phyloP scores from a whole-genome alignment of 495 filamentous ascomycete species.

The Penicillium lividum region DNA sequence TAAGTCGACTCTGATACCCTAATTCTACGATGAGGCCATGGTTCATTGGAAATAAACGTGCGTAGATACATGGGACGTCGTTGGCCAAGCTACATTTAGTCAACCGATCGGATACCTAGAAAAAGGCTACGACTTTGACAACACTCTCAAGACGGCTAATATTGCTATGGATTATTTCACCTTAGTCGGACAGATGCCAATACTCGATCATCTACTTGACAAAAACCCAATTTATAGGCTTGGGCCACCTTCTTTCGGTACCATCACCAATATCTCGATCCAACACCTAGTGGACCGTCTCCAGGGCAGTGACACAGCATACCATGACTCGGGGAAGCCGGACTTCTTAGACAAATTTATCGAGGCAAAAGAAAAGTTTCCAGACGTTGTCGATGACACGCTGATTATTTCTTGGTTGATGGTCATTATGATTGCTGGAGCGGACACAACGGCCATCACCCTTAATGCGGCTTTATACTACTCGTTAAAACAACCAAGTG shows the following conservation, averaged over 20 bases:
- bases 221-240: constrained; percentile 53
- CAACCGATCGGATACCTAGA: constrained; percentile 39
- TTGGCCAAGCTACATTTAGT: constrained; percentile 36
- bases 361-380: constrained; percentile 31
- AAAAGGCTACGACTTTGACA: constrained; percentile 35
- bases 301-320: constrained; percentile 18
- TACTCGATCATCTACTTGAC: constrained; percentile 59
- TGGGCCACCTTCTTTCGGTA: constrained; percentile 25
- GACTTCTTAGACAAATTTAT: constrained; percentile 42
- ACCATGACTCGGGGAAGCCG: constrained; percentile 19
- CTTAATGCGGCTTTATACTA: constrained; percentile 44
- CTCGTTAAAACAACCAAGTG: constrained; percentile 33
- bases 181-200: constrained; percentile 57
- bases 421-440: constrained; percentile 45
- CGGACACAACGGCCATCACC: constrained; percentile 41
- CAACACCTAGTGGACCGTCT: constrained; percentile 25
- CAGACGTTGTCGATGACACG: constrained; percentile 29
- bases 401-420: constrained; percentile 38
- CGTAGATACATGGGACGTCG: constrained; percentile 39
- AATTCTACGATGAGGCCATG: background rate
- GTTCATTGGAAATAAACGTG: background rate
- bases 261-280: constrained; percentile 26
- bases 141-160: constrained; percentile 16
- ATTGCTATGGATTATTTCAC: constrained; percentile 27
- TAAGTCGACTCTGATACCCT: constrained; percentile 12